Evolutionary conservation across 768 basidiomycete genomes (phyloP).

Genomic region (Termitomyces sp.): DNA sequence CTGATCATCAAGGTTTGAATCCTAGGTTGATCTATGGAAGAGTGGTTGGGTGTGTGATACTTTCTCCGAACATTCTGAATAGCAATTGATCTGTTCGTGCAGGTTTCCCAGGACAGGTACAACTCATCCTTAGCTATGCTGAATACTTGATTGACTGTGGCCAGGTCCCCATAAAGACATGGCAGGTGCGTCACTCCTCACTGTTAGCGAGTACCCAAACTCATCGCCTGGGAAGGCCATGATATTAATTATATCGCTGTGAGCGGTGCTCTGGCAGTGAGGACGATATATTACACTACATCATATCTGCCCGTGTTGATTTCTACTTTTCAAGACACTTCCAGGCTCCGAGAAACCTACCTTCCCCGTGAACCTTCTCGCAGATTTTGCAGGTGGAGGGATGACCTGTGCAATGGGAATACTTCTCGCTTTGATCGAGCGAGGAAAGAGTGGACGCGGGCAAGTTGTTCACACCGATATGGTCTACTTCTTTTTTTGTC

Average conservation of each 20-base stretch:
- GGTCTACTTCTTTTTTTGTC: slow-evolving; percentile 32
- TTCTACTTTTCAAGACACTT: slow-evolving; percentile 43
- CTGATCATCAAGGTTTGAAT: slow-evolving; percentile 45
- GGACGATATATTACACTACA: slow-evolving; percentile 2
- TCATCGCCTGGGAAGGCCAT: slow-evolving; percentile 44
- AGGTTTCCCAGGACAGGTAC: slow-evolving; percentile 63
- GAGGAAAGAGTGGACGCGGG: slow-evolving; percentile 58
- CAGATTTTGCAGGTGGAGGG: slow-evolving; percentile 82
- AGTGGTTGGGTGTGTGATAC: slow-evolving; percentile 54
- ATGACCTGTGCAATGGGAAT: slow-evolving; percentile 67
- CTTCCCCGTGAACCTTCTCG: slow-evolving; percentile 73
- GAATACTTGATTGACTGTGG: slow-evolving; percentile 12
- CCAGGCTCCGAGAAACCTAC: slow-evolving; percentile 62
- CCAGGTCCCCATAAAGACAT: slow-evolving; percentile 67
- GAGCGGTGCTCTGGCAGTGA: slow-evolving; percentile 67
- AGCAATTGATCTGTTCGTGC: not conserved
- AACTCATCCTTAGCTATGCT: not conserved
- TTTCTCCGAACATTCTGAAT: not conserved
- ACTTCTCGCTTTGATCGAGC: slow-evolving; percentile 68
- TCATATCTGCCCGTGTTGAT: not conserved
- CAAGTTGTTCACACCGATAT: slow-evolving; percentile 76
- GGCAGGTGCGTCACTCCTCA: slow-evolving; percentile 48
- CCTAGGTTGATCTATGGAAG: slow-evolving; percentile 67
- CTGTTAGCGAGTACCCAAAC: not conserved
- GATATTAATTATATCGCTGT: slow-evolving; percentile 83